Evolutionary conservation across 306 rosid species (phyloP), one percentile per base, ranked within the genome.

Genomic region (Cucurbita pepo): DNA sequence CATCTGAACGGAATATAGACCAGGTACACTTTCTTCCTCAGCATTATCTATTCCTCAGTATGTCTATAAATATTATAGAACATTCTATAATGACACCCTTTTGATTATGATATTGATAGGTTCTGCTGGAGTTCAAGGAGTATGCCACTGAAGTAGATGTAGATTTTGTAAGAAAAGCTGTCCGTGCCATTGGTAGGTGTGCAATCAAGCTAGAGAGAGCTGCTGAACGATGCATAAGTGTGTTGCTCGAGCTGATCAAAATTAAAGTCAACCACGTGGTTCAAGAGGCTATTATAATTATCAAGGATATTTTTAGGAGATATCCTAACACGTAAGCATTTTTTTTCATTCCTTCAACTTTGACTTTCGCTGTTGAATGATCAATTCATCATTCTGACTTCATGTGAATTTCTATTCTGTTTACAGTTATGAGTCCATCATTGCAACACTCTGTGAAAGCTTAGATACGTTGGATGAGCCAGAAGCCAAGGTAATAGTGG

Each of bases 101-200:
- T 63, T 56, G 67, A 9, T 47, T 64, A 58, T 57, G 16, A 40
- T 76, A 21, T 81, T 71, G 79, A 76, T 85, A 95, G 98, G 98
- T 93, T 80, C 79, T 93, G 37, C 85, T 93, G 90, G 98, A 93
- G 79, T 93, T 93, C 77, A 93, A 93, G 83, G 98, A 93, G 82
- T 93, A 93, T 86, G 98, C 98, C 61, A 93, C 98, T 15, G 98
- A 93, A 88, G 98, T 93, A 21, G 98, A 93, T 78, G 98, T 93
- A 45, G 98, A 93, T 76, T 93, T 93, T 86, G 98, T 93, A 65
- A 83, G 98, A 77, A 93, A 90, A 75, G 98, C 98, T 69, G 98
- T 93, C 70, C 98, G 98, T 74, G 98, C 98, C 75, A 93, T 93
- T 86, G 98, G 98, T 75, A 95, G 98, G 69, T 93, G 98, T 85